Evolutionary conservation across 2,329 filamentous ascomycete species (phyloP).

Genomic region (Aspergillus thermomutatus): DNA sequence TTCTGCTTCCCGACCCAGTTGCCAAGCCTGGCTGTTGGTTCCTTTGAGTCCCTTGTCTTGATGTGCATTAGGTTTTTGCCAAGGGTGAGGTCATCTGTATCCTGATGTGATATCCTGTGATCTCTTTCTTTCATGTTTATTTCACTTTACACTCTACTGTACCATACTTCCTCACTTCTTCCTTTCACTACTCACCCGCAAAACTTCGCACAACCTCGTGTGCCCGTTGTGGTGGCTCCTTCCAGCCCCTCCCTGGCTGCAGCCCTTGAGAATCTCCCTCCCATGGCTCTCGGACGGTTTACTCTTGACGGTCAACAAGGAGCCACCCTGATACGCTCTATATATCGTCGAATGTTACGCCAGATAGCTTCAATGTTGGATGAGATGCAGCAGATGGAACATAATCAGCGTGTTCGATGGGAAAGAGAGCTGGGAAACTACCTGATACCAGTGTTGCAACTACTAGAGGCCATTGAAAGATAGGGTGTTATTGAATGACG

Average conservation of each 20-base stretch:
- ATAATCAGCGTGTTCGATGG: constrained; percentile 3
- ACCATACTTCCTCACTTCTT: too few relatives aligned
- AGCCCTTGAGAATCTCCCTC: constrained; percentile 2
- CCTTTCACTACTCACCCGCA: too few relatives aligned
- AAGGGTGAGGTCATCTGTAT: too few relatives aligned
- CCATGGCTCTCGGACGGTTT: constrained; percentile 3
- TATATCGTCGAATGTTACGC: constrained; percentile 5
- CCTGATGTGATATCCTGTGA: too few relatives aligned
- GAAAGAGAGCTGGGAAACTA: constrained; percentile 1
- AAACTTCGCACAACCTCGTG: constrained; percentile 1
- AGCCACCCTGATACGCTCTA: constrained; percentile 1
- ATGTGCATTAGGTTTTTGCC: too few relatives aligned
- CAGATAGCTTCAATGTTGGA: constrained; percentile 2
- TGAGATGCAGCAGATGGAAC: constrained; percentile 4
- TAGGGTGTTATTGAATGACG: not conserved
- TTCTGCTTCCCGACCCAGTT: not conserved
- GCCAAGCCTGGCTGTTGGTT: not conserved
- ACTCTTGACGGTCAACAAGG: constrained; percentile 3
- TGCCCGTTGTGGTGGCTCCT: constrained; percentile 2
- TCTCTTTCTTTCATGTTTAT: too few relatives aligned
- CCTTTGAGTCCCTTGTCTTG: constrained; percentile 3
- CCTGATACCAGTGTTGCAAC: constrained; percentile 4
- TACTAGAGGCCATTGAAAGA: constrained; percentile 1
- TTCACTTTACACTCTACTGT: too few relatives aligned
- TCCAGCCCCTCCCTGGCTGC: not conserved